phyloP scores from a whole-genome alignment of 2,329 filamentous ascomycete genomes.

The Penicillium sp. region DNA sequence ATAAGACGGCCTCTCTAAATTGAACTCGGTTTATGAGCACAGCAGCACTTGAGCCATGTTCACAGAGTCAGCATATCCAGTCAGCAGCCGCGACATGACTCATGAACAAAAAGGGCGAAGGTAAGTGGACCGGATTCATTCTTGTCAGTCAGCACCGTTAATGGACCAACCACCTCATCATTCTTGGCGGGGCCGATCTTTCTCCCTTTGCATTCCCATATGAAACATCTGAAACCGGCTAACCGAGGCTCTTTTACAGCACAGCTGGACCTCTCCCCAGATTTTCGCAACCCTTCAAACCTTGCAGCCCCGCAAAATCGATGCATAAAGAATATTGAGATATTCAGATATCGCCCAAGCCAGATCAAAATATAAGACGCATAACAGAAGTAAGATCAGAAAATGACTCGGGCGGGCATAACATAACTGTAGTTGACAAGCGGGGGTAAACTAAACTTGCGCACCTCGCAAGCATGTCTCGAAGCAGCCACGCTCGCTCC shows the following conservation, averaged over 20 bases:
- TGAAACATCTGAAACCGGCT: constrained; percentile 2
- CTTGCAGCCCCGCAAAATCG: not conserved
- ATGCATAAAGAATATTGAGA: not conserved
- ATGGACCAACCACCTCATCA: not conserved
- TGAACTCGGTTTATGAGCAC: no score
- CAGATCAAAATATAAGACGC: not conserved
- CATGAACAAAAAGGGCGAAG: not conserved
- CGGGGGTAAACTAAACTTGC: not conserved
- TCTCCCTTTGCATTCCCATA: not conserved
- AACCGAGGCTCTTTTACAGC: not conserved
- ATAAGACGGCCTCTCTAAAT: no score
- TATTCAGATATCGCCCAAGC: not conserved
- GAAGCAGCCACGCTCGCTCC: constrained; percentile 14
- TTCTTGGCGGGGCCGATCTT: not conserved
- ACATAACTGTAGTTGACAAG: not conserved
- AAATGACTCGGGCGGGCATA: not conserved
- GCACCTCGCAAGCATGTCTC: constrained; percentile 28
- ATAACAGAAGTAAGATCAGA: not conserved
- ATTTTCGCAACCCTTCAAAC: not conserved
- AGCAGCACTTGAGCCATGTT: not conserved
- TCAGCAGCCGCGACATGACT: not conserved
- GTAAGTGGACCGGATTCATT: no score
- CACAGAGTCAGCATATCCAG: not conserved
- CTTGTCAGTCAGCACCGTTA: not conserved
- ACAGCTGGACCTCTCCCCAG: not conserved